These are phyloP conservation scores for Kodamaea derodonti DNA, from an alignment of 1,139 yeast genomes.

Conservation along the genomic window DNA sequence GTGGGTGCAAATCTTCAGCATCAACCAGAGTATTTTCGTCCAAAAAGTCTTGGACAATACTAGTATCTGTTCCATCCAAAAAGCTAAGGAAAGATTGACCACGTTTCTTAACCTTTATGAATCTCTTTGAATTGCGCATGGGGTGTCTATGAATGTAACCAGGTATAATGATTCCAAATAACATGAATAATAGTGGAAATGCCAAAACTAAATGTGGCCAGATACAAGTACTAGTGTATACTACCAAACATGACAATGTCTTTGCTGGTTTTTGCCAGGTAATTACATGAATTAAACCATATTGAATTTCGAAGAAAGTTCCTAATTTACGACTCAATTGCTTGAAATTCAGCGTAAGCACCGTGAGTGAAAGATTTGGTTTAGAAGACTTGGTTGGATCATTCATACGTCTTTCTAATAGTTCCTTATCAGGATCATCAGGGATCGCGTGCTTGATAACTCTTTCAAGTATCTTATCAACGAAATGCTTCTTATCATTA, in stretches of 20 bases:
- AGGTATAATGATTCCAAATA: conserved; percentile 63
- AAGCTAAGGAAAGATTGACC: conserved; percentile 57
- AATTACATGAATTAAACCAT: conserved; percentile 49
- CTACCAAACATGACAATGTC: conserved; percentile 49
- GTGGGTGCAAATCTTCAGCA: conserved; percentile 9
- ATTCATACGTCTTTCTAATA: conserved; percentile 38
- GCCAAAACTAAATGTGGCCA: conserved; percentile 69
- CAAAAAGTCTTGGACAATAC: conserved; percentile 36
- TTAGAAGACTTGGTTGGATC: conserved; percentile 43
- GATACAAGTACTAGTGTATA: conserved; percentile 57
- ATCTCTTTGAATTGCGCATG: conserved; percentile 35
- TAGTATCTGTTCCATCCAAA: conserved; percentile 38
- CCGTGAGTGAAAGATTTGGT: conserved; percentile 49
- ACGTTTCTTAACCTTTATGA: conserved; percentile 43
- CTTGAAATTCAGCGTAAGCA: conserved; percentile 48
- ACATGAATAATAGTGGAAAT: conserved; percentile 56
- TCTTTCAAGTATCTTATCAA: conserved; percentile 55
- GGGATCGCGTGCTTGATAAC: conserved; percentile 48
- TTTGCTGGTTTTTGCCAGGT: conserved; percentile 64
- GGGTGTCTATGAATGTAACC: conserved; percentile 75
- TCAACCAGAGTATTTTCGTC: conserved; percentile 17
- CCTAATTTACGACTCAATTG: conserved; percentile 52
- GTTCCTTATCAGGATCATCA: conserved; percentile 44
- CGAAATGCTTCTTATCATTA: conserved; percentile 37
- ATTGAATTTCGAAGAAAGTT: conserved; percentile 50